These are phyloP conservation scores for Agrocybe praecox DNA, from an alignment of 768 basidiomycete genomes.

Conservation along the genomic window DNA sequence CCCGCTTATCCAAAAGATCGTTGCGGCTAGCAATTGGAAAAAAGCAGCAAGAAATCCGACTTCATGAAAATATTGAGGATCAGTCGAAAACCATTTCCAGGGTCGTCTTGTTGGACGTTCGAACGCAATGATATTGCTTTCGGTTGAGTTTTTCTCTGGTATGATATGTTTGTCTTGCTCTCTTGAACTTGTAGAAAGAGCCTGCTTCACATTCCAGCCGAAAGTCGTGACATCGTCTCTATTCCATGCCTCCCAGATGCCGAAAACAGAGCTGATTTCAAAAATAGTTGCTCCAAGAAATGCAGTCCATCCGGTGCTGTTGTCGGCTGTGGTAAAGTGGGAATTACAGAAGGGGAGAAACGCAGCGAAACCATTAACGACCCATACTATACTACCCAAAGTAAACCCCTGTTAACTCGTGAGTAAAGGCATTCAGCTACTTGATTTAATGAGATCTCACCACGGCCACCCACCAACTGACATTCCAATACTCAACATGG, in stretches of 20 bases:
- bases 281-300: constrained; percentile 65
- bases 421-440: not conserved
- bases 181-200: not conserved
- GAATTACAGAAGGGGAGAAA: constrained; percentile 47
- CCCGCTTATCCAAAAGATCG: constrained; percentile 64
- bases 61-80: constrained; percentile 40
- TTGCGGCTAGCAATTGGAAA: constrained; percentile 55
- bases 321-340: constrained; percentile 27
- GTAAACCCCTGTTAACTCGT: constrained; percentile 33
- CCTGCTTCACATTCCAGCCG: constrained; percentile 16
- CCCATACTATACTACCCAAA: constrained; percentile 49
- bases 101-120: not conserved
- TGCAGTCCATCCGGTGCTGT: constrained; percentile 46
- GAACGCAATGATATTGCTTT: not conserved
- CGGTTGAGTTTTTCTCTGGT: not conserved
- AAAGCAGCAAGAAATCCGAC: constrained; percentile 52
- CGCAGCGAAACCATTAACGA: constrained; percentile 56
- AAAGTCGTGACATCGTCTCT: constrained; percentile 28
- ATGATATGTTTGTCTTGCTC: not conserved
- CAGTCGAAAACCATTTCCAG: constrained; percentile 42
- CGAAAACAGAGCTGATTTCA: constrained; percentile 54
- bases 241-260: constrained; percentile 59
- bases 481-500: constrained; percentile 44
- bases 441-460: constrained; percentile 20
- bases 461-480: constrained; percentile 46